Conservation (phyloP, 306 rosid species). For the Leucaena leucocephala region DNA sequence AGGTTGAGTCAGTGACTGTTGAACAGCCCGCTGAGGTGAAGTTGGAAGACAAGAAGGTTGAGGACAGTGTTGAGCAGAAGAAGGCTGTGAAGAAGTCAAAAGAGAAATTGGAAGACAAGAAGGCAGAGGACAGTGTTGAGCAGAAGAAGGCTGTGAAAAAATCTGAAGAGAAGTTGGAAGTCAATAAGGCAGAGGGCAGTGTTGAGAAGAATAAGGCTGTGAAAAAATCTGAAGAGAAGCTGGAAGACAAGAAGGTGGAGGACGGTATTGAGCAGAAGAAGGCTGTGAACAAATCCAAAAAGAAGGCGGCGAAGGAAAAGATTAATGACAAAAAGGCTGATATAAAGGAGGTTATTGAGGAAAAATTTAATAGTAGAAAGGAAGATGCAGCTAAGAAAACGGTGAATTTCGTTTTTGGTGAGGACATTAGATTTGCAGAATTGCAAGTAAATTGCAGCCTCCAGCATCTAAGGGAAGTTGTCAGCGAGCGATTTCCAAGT, state of each 20-base stretch:
- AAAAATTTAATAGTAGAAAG: too few relatives aligned
- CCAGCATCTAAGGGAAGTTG: conserved; percentile 69
- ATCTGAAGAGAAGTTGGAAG: conserved; percentile 28
- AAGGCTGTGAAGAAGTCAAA: too few relatives aligned
- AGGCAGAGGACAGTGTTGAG: too few relatives aligned
- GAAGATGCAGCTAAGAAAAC: conserved; percentile 50
- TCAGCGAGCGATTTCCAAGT: conserved; percentile 65
- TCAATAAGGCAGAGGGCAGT: conserved; percentile 39
- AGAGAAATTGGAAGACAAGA: too few relatives aligned
- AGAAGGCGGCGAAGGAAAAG: conserved; percentile 52
- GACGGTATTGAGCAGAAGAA: conserved; percentile 26
- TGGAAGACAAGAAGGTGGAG: conserved; percentile 38
- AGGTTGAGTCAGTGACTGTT: conserved; percentile 36
- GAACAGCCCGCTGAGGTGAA: conserved; percentile 16
- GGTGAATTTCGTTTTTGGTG: conserved; percentile 81
- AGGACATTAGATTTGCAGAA: conserved; percentile 85
- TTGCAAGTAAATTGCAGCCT: conserved; percentile 74
- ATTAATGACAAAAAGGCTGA: conserved; percentile 57
- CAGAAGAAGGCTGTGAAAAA: too few relatives aligned
- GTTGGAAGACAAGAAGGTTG: too few relatives aligned
- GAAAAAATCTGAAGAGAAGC: conserved; percentile 41
- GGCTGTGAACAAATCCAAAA: conserved; percentile 34
- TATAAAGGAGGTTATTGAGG: conserved; percentile 54
- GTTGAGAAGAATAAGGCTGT: conserved; percentile 15
- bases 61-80: too few relatives aligned